Base-by-base conservation (phyloP, 2,329 filamentous ascomycete species). In the Ophiosphaerella narmari region DNA sequence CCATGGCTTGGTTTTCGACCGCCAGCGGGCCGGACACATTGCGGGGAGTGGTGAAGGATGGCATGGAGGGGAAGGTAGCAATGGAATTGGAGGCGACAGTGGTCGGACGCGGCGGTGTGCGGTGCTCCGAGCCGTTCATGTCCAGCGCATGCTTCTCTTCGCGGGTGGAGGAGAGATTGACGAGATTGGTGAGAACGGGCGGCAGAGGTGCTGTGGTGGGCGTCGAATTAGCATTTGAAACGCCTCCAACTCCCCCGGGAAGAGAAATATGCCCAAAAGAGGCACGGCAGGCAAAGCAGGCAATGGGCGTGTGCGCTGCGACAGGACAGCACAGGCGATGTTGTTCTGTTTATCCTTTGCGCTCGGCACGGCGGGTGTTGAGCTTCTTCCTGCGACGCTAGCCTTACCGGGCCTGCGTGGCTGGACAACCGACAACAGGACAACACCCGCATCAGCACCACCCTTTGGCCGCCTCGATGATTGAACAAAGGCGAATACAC, bases 61-160 rank as follows among this genome's bases (percentile, higher is more conserved):
- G 64, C 69, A 73, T 72, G 42, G 61, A 43, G 39, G 68, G 64
- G 68, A 73, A 72, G 42, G 48, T 46, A 41, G 26, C 4, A 29
- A 29, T 29, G 26, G 26, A 29, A 29, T 29, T 29, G 26, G 26
- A 29, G 26, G 26, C 11, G 26, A 8, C 11, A 11, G 26, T 29
- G 26, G 26, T 29, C 26, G 26, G 26, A 29, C 26, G 11, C 7
- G 26, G 26, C 26, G 26, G 26, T 29, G 26, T 29, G 26, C 26
- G 26, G 11, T 36, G 55, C 67, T 54, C 49, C 50, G 55, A 50
- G 43, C 57, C 62, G 65, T 65, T 70, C 65, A 70, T 70, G 63
- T 67, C 65, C 68, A 63, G 46, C 47, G 60, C 51, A 42, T 57
- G 52, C 39, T 21, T 32, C 23, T 50, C 39, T 50, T 35, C 6